Evolutionary conservation across 306 rosid genomes (phyloP).

Genomic region (Senna siamea): DNA sequence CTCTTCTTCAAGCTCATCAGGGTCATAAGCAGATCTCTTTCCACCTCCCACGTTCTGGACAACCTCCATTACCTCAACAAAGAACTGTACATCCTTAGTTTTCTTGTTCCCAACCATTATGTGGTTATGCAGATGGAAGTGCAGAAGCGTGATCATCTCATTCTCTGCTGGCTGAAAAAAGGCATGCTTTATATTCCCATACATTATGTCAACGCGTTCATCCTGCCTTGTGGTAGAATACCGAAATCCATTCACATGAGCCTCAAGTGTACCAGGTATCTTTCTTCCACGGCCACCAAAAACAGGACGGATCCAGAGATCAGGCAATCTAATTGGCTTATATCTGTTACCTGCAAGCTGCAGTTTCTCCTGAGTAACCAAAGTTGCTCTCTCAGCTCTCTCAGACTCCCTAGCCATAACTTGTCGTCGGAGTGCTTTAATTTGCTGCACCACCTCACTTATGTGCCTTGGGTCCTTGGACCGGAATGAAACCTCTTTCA

Average conservation of each 20-base stretch:
- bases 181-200: slow-evolving; percentile 66
- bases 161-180: slow-evolving; percentile 80
- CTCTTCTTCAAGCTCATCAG: slow-evolving; percentile 81
- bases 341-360: slow-evolving; percentile 66
- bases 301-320: slow-evolving; percentile 73
- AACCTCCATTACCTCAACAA: slow-evolving; percentile 70
- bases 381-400: slow-evolving; percentile 78
- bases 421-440: slow-evolving; percentile 61
- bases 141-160: slow-evolving; percentile 76
- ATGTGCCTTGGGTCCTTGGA: slow-evolving; percentile 77
- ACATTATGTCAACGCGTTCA: slow-evolving; percentile 72
- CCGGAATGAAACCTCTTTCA: slow-evolving; percentile 72
- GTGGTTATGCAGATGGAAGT: slow-evolving; percentile 73
- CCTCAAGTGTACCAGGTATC: slow-evolving; percentile 69
- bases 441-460: slow-evolving; percentile 62
- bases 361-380: slow-evolving; percentile 77
- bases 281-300: slow-evolving; percentile 78
- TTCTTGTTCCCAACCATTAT: slow-evolving; percentile 80
- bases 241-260: slow-evolving; percentile 72
- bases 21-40: slow-evolving; percentile 73
- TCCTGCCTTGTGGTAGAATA: slow-evolving; percentile 66
- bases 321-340: slow-evolving; percentile 65
- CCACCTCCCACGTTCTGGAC: slow-evolving; percentile 68
- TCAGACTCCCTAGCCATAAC: slow-evolving; percentile 72
- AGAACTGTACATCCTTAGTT: slow-evolving; percentile 74